These are phyloP conservation scores for Xylaria intraflava DNA, from an alignment of 495 filamentous ascomycete species.

Conservation along the genomic window DNA sequence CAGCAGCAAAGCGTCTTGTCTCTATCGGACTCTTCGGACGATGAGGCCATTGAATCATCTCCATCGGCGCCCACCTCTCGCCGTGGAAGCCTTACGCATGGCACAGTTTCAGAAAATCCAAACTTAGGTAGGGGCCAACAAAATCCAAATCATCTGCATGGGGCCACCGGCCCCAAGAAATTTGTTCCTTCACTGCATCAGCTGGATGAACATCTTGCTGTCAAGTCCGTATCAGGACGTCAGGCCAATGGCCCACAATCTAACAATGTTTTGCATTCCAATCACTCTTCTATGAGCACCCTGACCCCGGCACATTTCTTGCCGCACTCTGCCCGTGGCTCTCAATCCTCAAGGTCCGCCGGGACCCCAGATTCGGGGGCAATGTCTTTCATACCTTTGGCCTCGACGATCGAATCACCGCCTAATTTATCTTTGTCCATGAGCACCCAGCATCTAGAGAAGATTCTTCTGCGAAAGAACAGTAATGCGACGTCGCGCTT, in stretches of 20 bases:
- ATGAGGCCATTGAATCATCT: slow-evolving; percentile 28
- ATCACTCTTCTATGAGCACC: slow-evolving; percentile 21
- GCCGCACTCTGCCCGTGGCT: slow-evolving; percentile 12
- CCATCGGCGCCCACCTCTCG: slow-evolving; percentile 14
- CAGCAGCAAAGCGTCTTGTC: slow-evolving; percentile 42
- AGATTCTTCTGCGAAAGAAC: slow-evolving; percentile 8
- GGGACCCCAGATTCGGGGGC: slow-evolving; percentile 21
- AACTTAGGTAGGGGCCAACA: slow-evolving; percentile 12
- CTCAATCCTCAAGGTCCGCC: slow-evolving; percentile 18
- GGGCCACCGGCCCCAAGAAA: neutral
- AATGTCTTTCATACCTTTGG: slow-evolving; percentile 15
- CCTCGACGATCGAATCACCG: slow-evolving; percentile 18
- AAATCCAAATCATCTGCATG: slow-evolving; percentile 10
- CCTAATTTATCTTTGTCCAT: slow-evolving; percentile 12
- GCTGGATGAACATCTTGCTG: slow-evolving; percentile 27
- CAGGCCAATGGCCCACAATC: slow-evolving; percentile 18
- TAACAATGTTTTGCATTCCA: slow-evolving; percentile 14
- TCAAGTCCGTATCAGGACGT: slow-evolving; percentile 15
- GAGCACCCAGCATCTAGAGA: slow-evolving; percentile 10
- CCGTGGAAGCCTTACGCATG: slow-evolving; percentile 17
- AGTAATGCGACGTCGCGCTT: slow-evolving; percentile 20
- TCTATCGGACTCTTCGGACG: slow-evolving; percentile 44
- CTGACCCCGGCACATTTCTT: slow-evolving; percentile 13
- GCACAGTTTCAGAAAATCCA: neutral
- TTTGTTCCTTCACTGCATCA: slow-evolving; percentile 16